Conservation (phyloP, 352 stramenopile species). For the Phytophthora sp. region DNA sequence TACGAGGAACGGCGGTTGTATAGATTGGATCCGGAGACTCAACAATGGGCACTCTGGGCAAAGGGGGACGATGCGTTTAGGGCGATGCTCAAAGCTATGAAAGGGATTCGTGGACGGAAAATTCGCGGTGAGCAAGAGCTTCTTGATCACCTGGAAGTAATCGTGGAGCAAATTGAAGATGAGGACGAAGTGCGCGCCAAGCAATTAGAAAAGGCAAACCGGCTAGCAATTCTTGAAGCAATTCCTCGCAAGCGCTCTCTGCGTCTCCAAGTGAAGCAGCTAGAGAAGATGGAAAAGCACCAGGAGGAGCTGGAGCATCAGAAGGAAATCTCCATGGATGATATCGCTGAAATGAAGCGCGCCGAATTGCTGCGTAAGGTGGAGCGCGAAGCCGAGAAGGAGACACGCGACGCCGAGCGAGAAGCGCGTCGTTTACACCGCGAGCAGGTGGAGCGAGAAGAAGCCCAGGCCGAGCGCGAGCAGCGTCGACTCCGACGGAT, state of each 20-base stretch:
- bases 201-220: slow-evolving; percentile 76
- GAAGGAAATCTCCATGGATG: slow-evolving; percentile 62
- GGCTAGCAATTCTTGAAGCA: slow-evolving; percentile 79
- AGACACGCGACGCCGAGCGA: slow-evolving; percentile 54
- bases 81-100: slow-evolving; percentile 62
- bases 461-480: slow-evolving; percentile 57
- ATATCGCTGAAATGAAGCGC: slow-evolving; percentile 75
- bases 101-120: slow-evolving; percentile 66
- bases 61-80: slow-evolving; percentile 75
- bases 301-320: slow-evolving; percentile 61
- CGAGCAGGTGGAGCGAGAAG: slow-evolving; percentile 66
- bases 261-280: slow-evolving; percentile 86
- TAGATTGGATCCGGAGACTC: slow-evolving; percentile 49
- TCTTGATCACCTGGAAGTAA: slow-evolving; percentile 78
- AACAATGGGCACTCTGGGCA: slow-evolving; percentile 76
- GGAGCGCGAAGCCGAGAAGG: slow-evolving; percentile 66
- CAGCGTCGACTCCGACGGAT: slow-evolving; percentile 58
- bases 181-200: slow-evolving; percentile 55
- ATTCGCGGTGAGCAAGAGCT: slow-evolving; percentile 76
- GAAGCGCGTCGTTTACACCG: slow-evolving; percentile 55
- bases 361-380: slow-evolving; percentile 73
- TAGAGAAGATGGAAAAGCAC: slow-evolving; percentile 81
- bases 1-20: slow-evolving; percentile 86
- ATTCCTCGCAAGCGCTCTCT: slow-evolving; percentile 86
- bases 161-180: slow-evolving; percentile 80